A percentile compares a stretch with the other conserved stretches of the same genome.
Evolutionary conservation across 2,329 filamentous ascomycete genomes (phyloP).

Genomic region (Apiospora koreana): DNA sequence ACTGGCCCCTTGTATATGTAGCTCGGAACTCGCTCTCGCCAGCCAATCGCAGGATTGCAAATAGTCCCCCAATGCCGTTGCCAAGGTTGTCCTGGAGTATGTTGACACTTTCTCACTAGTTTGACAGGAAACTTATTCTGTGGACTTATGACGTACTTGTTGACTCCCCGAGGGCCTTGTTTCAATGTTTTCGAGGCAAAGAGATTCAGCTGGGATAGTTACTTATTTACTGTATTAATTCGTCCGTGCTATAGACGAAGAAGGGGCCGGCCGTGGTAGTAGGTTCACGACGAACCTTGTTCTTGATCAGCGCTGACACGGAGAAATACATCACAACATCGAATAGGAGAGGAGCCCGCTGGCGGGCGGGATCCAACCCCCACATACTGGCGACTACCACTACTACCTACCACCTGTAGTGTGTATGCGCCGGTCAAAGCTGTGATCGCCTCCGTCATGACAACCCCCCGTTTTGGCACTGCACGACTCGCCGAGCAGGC

Average conservation of each 20-base stretch:
- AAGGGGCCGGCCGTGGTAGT: not conserved
- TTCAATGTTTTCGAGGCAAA: not conserved
- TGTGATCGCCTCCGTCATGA: not conserved
- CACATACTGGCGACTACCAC: not conserved
- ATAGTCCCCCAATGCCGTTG: not conserved
- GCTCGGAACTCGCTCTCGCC: not conserved
- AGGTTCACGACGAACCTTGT: not conserved
- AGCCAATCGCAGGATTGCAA: not conserved
- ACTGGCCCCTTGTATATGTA: not conserved
- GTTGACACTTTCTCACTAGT: not conserved
- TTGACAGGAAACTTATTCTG: constrained; percentile 2
- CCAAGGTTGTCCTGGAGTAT: not conserved
- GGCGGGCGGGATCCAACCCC: not conserved
- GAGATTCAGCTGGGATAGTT: not conserved
- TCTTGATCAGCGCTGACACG: constrained; percentile 6
- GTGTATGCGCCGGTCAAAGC: not conserved
- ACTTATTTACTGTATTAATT: not conserved
- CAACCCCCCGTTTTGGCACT: not conserved
- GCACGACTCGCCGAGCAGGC: not conserved
- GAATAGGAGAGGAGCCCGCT: not conserved
- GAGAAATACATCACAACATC: not conserved
- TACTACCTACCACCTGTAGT: not conserved
- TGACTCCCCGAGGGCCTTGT: not conserved
- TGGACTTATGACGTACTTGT: constrained; percentile 2
- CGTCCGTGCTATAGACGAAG: not conserved